Evolutionary conservation across 768 basidiomycete genomes (phyloP), one percentile per base, ranked within the genome.

Genomic region (Lactarius evosmus): DNA sequence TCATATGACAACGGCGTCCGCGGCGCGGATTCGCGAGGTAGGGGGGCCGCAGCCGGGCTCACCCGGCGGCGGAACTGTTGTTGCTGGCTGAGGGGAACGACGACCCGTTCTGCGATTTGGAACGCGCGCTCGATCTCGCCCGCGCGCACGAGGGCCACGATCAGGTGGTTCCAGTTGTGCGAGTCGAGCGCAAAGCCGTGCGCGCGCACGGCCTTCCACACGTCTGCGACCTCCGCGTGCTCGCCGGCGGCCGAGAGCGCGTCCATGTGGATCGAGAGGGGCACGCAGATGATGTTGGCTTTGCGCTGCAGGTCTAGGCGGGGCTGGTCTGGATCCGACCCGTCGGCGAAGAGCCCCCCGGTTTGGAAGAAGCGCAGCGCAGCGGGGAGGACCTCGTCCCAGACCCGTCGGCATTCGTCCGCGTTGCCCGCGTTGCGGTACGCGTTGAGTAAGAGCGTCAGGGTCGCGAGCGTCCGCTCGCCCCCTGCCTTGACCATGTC

Each of bases 141-240:
- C 0, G 89, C 91, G 33, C 90, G 85, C 41, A 93, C 79, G 27
- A 95, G 80, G 16, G 86, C 88, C 11, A 88, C 78, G 29, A 80
- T 82, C 30, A 97, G 80, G 69, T 91, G 86, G 70, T 96, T 97
- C 91, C 93, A 98, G 73, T 97, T 98, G 69, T 89, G 86, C 14
- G 89, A 82, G 72, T 95, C 92, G 72, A 94, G 93, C 14, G 79
- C 79, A 69, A 95, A 89, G 2, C 91, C 91, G 11, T 78, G 74
- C 12, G 74, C 67, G 64, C 82, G 82, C 56, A 91, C 80, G 33
- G 77, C 72, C n/a, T 78, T 76, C 95, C 96, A 98, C 0, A 82
- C 78, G 3, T 72, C 70, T 17, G 86, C 81, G 51, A 95, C 80
- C 63, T 86, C 82, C 8, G 71, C 66, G 68, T 94, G 88, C 40